Base-by-base conservation (phyloP, 148 eudicot genomes). In the Pouteria glomerata region DNA sequence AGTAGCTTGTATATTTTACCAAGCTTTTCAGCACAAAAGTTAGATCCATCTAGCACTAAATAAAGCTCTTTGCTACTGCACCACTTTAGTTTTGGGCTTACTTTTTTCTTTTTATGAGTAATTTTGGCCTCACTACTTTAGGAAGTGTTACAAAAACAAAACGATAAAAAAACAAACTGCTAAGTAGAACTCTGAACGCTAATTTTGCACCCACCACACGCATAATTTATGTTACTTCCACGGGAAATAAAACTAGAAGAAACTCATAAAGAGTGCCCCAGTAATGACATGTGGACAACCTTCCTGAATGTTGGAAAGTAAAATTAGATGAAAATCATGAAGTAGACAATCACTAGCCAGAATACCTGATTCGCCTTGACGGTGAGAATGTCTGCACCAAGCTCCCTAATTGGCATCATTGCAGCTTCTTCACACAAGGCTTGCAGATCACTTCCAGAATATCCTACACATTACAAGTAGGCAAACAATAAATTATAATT, bases 371-470 rank as follows among this genome's bases (percentile, higher is more conserved):
- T 85, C 69, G 96, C 89, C 42, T 87, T 80, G 78, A 95, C 78
- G 27, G 88, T 91, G 63, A 92, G 93, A 82, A 95, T 88, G 69
- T 87, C 85, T 6, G 89, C 47, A 80, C 99, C 99, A 63, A 92
- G 97, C 86, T 95, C 98, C 83, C 98, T 76, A 72, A 95, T 91
- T 65, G 98, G 97, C 96, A 92, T 88, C 97, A 92, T 89, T 37
- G 99, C 97, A 59, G 99, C 99, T 85, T 95, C 99, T 82, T 92
- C 94, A 67, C 99, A 95, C 78, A 95, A 80, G n/a, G 97, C 97
- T 79, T 95, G 92, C 57, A 95, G 81, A 73, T 95, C 99, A 76
- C 99, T 95, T 70, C 99, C 99, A 57, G 99, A 95, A 80, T 95
- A 95, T 35, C 99, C 99, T 95, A 77, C 1, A 35, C 29, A 66